Percentiles rank a stretch among this genome's conserved stretches.
phyloP scores from a whole-genome alignment of 345 rosid species.

The Anastatica hierochuntica region DNA sequence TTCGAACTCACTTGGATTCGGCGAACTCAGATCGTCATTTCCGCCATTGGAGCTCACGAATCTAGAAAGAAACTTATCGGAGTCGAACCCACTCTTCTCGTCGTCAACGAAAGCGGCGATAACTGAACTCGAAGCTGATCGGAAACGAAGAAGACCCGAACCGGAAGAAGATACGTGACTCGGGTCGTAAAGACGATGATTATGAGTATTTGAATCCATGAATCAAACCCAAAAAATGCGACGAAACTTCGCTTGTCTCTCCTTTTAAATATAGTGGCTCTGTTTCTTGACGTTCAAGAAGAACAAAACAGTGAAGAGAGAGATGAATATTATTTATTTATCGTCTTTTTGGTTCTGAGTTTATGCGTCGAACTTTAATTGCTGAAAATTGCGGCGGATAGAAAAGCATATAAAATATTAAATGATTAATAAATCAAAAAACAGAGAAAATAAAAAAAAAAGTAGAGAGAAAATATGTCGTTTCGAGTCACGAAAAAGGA shows the following conservation, averaged over 20 bases:
- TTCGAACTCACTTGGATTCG: conserved; percentile 15
- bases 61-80: conserved; percentile 35
- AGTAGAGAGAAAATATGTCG: conserved; percentile 16
- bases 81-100: conserved; percentile 30
- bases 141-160: conserved; percentile 68
- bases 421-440: background rate
- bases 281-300: conserved; percentile 2
- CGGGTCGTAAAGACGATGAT: conserved; percentile 38
- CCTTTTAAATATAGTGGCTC: background rate
- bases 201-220: conserved; percentile 60
- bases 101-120: conserved; percentile 30
- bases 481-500: conserved; percentile 29
- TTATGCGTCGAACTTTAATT: conserved; percentile 25
- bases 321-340: conserved; percentile 23
- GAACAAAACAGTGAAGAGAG: conserved; percentile 2
- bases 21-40: conserved; percentile 16
- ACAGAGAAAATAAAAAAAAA: background rate
- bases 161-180: conserved; percentile 23
- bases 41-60: conserved; percentile 32
- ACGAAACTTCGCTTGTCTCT: background rate
- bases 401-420: conserved; percentile 6
- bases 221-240: background rate
- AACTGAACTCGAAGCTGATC: conserved; percentile 70
- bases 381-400: conserved; percentile 28
- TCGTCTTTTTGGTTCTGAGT: conserved; percentile 20